Evolutionary conservation across 371 early-diverging fungal genomes (phyloP), one percentile per base, ranked within the genome.

Genomic region (Catenaria anguillulae): DNA sequence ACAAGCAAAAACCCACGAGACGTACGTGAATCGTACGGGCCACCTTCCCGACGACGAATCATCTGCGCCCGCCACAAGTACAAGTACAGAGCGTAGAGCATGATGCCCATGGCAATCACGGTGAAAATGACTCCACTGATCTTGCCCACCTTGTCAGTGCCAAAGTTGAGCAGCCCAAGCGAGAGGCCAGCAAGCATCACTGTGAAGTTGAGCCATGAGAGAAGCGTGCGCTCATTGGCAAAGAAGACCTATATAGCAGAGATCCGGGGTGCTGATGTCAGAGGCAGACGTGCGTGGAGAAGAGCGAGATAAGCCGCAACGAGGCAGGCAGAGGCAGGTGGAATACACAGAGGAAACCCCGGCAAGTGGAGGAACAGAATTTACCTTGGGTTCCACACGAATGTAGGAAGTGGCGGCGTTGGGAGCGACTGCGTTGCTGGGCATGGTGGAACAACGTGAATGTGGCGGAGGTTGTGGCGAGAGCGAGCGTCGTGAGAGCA

Each of bases 31-130:
- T 58, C 80, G 64, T 86, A 89, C 6, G 89, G 89, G 6, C 88
- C 88, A n/a, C 84, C 67, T n/a, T 81, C 77, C 36, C 81, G 73
- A 42, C 70, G 68, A 35, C 83, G 78, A 65, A 89, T 89, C 68
- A 80, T 71, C 62, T 86, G 79, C 2, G 93, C 90, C 31, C 99
- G 82, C 88, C 96, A 96, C 66, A 90, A 85, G 77, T 89, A 99
- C 36, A 93, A 75, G 60, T 84, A 86, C 60, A 93, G 75, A 4
- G 94, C 88, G 66, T 97, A 97, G n/a, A 91, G 73, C 76, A 92
- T 81, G 55, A 90, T 83, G 33, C 83, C 77, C 63, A 92, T 69
- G 4, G 91, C 73, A 19, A 95, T 83, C 33, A 86, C 63, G 0
- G 88, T 88, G 65, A 94, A 90, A n/a, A 88, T 73, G 15, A 85